Conservation (phyloP, 1,139 yeast species). For the Spathaspora sp. region DNA sequence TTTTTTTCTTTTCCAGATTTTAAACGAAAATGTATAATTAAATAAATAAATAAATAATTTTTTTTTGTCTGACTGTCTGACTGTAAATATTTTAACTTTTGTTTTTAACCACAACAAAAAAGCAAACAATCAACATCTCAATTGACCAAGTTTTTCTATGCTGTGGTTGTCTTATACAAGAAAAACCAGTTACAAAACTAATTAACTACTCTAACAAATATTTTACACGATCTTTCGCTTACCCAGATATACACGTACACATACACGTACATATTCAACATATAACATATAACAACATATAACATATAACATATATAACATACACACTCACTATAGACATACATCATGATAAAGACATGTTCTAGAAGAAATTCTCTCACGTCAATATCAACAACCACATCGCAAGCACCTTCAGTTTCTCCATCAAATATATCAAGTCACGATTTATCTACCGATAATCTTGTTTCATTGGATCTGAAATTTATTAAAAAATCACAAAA, state of each 20-base stretch:
- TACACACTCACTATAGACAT: neutral
- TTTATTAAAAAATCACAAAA: constrained; percentile 35
- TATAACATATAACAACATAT: neutral
- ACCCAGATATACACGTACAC: neutral
- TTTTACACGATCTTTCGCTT: neutral
- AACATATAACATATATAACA: neutral
- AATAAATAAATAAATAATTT: no score
- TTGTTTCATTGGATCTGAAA: constrained; percentile 37
- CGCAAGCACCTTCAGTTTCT: constrained; percentile 3
- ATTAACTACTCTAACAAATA: no score
- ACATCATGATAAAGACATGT: constrained; percentile 1
- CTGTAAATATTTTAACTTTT: no score
- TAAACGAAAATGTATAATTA: neutral
- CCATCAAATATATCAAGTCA: neutral
- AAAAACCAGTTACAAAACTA: neutral
- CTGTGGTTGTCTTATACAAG: neutral
- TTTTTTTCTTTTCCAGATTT: neutral
- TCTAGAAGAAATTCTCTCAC: constrained; percentile 37
- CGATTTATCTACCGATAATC: constrained; percentile 39
- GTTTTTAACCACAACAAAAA: no score
- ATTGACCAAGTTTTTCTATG: no score
- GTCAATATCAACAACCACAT: constrained; percentile 27
- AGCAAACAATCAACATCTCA: no score
- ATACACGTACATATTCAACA: neutral
- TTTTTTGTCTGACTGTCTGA: no score